These are phyloP conservation scores for Plenodomus lindquistii DNA, from an alignment of 2,329 filamentous ascomycete genomes.

Conservation along the genomic window DNA sequence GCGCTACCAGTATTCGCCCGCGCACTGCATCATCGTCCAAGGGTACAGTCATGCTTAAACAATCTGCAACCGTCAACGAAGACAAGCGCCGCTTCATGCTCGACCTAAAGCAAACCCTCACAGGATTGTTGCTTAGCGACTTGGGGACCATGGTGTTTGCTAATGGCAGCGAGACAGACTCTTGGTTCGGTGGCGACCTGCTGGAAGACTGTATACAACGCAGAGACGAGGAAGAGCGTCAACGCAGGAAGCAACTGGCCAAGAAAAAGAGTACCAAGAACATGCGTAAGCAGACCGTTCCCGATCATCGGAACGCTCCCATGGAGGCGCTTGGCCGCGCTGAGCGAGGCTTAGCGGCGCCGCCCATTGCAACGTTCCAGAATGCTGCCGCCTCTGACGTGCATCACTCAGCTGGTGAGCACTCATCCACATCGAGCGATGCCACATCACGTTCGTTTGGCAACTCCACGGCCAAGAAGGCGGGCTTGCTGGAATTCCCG, in stretches of 20 bases:
- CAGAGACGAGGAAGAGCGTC: conserved; percentile 47
- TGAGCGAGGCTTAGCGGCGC: conserved; percentile 47
- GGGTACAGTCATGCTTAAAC: conserved; percentile 66
- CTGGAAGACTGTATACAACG: conserved; percentile 49
- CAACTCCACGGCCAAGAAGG: conserved; percentile 49
- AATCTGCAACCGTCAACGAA: conserved; percentile 59
- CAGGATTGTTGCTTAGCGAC: conserved; percentile 85
- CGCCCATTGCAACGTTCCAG: conserved; percentile 48
- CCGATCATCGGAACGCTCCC: conserved; percentile 45
- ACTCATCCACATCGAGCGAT: conserved; percentile 51
- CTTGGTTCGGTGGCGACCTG: conserved; percentile 73
- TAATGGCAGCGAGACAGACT: conserved; percentile 90
- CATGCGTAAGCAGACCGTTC: conserved; percentile 47
- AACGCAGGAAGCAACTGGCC: conserved; percentile 42
- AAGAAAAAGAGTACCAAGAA: conserved; percentile 64
- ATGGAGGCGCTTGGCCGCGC: conserved; percentile 49
- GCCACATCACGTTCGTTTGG: conserved; percentile 48
- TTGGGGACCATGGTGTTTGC: conserved; percentile 83
- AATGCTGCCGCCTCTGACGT: conserved; percentile 44
- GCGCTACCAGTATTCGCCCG: conserved; percentile 64
- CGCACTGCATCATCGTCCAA: conserved; percentile 70
- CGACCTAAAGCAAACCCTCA: conserved; percentile 77
- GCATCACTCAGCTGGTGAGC: conserved; percentile 50
- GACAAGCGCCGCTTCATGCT: conserved; percentile 79
- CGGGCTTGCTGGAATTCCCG: conserved; percentile 66